Conservation (phyloP, 805 yeast species). For the Teunomyces barrocoloradensis region DNA sequence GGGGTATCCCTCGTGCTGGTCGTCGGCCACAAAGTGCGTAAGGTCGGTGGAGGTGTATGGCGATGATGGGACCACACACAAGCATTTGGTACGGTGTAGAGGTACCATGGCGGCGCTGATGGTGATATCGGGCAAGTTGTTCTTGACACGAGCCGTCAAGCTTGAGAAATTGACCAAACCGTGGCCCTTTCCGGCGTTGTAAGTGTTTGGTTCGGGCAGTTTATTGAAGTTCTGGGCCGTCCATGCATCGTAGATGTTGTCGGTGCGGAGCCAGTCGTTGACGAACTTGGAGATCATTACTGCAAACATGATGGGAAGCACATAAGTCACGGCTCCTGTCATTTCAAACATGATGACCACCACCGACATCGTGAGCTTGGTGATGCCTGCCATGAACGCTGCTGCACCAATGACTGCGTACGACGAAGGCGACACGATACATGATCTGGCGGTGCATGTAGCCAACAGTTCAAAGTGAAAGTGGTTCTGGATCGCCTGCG, state of each 20-base stretch:
- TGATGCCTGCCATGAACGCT: conserved; percentile 74
- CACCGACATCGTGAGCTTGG: conserved; percentile 74
- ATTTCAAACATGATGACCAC: conserved; percentile 94
- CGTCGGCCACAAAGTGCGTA: conserved; percentile 23
- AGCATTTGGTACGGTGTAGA: conserved; percentile 22
- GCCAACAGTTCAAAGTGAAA: conserved; percentile 31
- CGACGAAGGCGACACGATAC: conserved; percentile 79
- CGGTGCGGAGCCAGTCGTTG: conserved; percentile 58
- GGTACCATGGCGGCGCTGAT: conserved; percentile 32
- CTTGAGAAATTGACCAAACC: conserved; percentile 35
- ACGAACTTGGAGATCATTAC: conserved; percentile 72
- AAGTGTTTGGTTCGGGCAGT: no score
- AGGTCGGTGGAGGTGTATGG: conserved; percentile 24
- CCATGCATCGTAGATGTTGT: conserved; percentile 63
- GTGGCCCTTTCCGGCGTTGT: conserved; percentile 37
- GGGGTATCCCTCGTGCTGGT: conserved; percentile 44
- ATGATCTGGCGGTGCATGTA: conserved; percentile 41
- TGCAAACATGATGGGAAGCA: conserved; percentile 81
- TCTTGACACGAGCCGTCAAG: conserved; percentile 24
- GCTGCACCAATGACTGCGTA: conserved; percentile 91
- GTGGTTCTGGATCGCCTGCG: conserved; percentile 47
- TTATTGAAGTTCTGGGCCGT: conserved; percentile 26
- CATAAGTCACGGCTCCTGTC: conserved; percentile 83
- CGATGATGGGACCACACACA: conserved; percentile 20
- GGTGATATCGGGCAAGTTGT: conserved; percentile 32